These are phyloP conservation scores for Fusarium haematococcum DNA, from an alignment of 2,329 filamentous ascomycete genomes.

Conservation along the genomic window DNA sequence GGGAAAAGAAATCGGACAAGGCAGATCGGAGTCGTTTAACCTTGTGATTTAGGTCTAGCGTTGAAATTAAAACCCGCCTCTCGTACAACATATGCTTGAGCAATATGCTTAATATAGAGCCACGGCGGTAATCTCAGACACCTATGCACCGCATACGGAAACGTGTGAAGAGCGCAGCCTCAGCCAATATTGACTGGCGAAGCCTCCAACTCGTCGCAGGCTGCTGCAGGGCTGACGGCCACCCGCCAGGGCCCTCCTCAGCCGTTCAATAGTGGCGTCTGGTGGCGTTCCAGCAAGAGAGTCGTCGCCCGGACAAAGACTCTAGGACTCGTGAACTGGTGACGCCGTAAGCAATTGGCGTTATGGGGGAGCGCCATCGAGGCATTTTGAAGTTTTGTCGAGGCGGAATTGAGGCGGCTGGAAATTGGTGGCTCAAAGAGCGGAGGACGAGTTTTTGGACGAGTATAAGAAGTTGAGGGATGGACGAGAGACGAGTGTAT, in stretches of 20 bases:
- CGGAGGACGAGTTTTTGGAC: neutral
- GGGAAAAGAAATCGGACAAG: neutral
- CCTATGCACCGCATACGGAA: neutral
- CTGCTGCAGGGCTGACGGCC: neutral
- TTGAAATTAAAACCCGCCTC: neutral
- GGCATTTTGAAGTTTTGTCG: neutral
- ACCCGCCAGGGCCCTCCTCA: neutral
- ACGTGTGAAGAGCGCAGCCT: neutral
- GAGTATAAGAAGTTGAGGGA: constrained; percentile 8
- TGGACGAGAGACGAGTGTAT: neutral
- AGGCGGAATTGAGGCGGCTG: constrained; percentile 1
- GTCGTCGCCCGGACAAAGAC: neutral
- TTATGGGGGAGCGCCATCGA: neutral
- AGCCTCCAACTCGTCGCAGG: neutral
- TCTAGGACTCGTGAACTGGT: neutral
- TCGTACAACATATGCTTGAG: neutral
- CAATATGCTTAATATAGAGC: constrained; percentile 7
- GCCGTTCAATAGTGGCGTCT: constrained; percentile 1
- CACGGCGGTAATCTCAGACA: neutral
- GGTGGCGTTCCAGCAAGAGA: neutral
- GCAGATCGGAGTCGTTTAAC: neutral
- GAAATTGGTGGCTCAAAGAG: neutral
- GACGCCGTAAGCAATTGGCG: constrained; percentile 3
- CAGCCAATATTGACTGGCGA: neutral
- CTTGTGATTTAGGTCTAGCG: neutral